A percentile compares a stretch with the other conserved stretches of the same genome.
Conservation (phyloP, 495 filamentous ascomycete species). For the Cryomyces minteri region DNA sequence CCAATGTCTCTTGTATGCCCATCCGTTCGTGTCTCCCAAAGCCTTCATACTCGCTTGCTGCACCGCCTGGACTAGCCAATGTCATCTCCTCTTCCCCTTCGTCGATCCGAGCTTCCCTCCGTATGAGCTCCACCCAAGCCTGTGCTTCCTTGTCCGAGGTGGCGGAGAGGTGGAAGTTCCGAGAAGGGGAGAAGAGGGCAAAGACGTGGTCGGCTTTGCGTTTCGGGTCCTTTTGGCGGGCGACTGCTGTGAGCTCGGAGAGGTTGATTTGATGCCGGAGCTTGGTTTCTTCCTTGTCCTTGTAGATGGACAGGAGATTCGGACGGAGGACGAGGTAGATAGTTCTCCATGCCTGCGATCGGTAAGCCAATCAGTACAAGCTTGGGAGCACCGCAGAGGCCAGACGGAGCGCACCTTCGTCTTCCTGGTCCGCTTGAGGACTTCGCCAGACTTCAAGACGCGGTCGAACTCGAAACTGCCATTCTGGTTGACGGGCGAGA, state of each 20-base stretch:
- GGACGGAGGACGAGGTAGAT: conserved; percentile 83
- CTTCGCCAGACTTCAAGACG: conserved; percentile 71
- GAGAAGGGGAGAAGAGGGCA: conserved; percentile 79
- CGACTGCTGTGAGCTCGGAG: conserved; percentile 80
- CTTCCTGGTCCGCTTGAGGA: conserved; percentile 75
- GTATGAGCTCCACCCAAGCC: conserved; percentile 74
- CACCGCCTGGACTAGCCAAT: conserved; percentile 35
- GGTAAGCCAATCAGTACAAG: background rate
- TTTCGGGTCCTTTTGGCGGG: conserved; percentile 73
- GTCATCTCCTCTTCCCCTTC: conserved; percentile 73
- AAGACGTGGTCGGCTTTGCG: conserved; percentile 66
- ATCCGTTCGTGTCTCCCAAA: conserved; percentile 19
- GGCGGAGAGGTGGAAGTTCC: conserved; percentile 81
- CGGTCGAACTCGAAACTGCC: conserved; percentile 91
- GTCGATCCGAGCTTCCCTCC: conserved; percentile 59
- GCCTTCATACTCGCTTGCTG: conserved; percentile 17
- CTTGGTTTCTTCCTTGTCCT: conserved; percentile 73
- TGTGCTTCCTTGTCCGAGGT: conserved; percentile 52
- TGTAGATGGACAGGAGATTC: conserved; percentile 89
- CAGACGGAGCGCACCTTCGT: conserved; percentile 50
- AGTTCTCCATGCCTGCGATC: conserved; percentile 58
- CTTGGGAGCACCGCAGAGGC: background rate
- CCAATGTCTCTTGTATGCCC: conserved; percentile 5
- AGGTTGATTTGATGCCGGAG: conserved; percentile 73
- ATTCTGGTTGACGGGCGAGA: conserved; percentile 79